Conservation (phyloP, 2,329 filamentous ascomycete species). For the Basipetospora chlamydospora region DNA sequence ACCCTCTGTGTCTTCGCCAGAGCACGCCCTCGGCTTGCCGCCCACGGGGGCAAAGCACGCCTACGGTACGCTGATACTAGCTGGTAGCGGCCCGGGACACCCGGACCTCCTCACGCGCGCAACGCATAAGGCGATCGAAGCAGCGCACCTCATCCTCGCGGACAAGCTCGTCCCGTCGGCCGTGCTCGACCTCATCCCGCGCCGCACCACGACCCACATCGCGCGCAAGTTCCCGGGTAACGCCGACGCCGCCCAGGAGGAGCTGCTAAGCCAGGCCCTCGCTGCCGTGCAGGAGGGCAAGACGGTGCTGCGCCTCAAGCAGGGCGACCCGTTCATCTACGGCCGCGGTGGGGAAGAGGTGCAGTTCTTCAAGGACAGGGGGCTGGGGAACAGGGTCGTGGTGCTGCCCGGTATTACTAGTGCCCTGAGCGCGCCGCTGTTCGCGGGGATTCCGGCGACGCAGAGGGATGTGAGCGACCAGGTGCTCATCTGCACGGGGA, state of each 20-base stretch:
- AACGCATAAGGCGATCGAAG: slow-evolving; percentile 60
- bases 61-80: slow-evolving; percentile 76
- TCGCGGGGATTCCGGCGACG: slow-evolving; percentile 75
- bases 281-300: slow-evolving; percentile 51
- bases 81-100: slow-evolving; percentile 84
- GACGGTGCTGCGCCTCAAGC: slow-evolving; percentile 79
- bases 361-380: slow-evolving; percentile 61
- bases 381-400: slow-evolving; percentile 45
- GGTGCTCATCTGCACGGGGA: slow-evolving; percentile 91
- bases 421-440: slow-evolving; percentile 73
- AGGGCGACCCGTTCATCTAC: slow-evolving; percentile 94
- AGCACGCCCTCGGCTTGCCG: slow-evolving; percentile 9
- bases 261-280: slow-evolving; percentile 68
- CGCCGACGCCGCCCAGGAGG: slow-evolving; percentile 82
- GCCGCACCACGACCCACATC: slow-evolving; percentile 77
- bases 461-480: slow-evolving; percentile 86
- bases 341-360: slow-evolving; percentile 90
- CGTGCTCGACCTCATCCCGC: slow-evolving; percentile 79
- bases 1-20: background rate
- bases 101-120: slow-evolving; percentile 80
- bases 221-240: slow-evolving; percentile 97
- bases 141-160: slow-evolving; percentile 65
- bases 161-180: slow-evolving; percentile 76
- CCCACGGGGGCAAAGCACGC: slow-evolving; percentile 16
- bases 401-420: slow-evolving; percentile 87